A percentile compares a stretch with the other conserved stretches of the same genome.
Evolutionary conservation across 2,329 filamentous ascomycete genomes (phyloP).

Genomic region (Alternaria infectoria): DNA sequence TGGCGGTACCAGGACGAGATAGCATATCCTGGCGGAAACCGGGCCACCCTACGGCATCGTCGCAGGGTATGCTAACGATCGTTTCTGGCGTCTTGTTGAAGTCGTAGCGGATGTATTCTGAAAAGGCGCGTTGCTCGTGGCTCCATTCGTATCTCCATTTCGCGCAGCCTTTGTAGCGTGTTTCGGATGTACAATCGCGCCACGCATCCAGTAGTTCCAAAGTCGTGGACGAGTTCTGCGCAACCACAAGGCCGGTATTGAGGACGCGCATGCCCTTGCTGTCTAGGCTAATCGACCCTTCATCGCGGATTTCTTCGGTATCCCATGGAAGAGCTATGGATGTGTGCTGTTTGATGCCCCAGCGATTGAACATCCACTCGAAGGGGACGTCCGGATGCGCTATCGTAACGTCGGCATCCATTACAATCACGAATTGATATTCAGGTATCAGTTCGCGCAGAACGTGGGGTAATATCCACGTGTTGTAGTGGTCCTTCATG

Average conservation of each 20-base stretch:
- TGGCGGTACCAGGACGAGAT: slow-evolving; percentile 9
- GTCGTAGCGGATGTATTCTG: slow-evolving; percentile 44
- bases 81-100: slow-evolving; percentile 33
- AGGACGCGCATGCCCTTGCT: slow-evolving; percentile 42
- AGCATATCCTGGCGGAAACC: slow-evolving; percentile 24
- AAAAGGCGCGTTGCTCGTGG: slow-evolving; percentile 44
- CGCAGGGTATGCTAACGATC: slow-evolving; percentile 40
- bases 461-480: slow-evolving; percentile 54
- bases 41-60: slow-evolving; percentile 45
- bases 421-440: slow-evolving; percentile 53
- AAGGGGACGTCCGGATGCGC: slow-evolving; percentile 53
- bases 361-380: slow-evolving; percentile 58
- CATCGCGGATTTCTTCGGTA: slow-evolving; percentile 12
- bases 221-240: slow-evolving; percentile 37
- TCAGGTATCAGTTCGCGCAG: slow-evolving; percentile 49
- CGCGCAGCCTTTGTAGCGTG: slow-evolving; percentile 33
- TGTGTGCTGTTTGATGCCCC: slow-evolving; percentile 51
- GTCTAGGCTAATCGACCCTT: slow-evolving; percentile 41
- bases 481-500: slow-evolving; percentile 46
- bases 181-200: slow-evolving; percentile 37
- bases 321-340: slow-evolving; percentile 53
- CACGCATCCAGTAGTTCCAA: slow-evolving; percentile 39
- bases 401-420: slow-evolving; percentile 56
- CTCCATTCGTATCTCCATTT: slow-evolving; percentile 37
- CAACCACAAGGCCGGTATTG: slow-evolving; percentile 51